Conservation (phyloP, 805 yeast genomes). For the Starmerella stigmatis region DNA sequence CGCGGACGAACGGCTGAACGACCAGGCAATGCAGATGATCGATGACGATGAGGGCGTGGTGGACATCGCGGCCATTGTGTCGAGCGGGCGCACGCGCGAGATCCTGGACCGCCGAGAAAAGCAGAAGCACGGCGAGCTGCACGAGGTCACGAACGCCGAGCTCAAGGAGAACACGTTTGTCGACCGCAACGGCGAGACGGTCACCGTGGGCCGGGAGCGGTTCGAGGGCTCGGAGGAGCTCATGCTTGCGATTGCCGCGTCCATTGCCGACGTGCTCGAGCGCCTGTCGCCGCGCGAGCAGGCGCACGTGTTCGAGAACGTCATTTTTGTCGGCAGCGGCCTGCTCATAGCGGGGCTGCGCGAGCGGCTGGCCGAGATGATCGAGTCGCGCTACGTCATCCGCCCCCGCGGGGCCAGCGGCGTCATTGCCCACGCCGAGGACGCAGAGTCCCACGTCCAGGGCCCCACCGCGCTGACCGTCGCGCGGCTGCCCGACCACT, state of each 20-base stretch:
- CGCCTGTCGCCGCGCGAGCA: slow-evolving; percentile 58
- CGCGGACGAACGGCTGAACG: slow-evolving; percentile 42
- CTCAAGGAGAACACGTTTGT: slow-evolving; percentile 60
- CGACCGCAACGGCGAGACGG: slow-evolving; percentile 45
- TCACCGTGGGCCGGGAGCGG: slow-evolving; percentile 80
- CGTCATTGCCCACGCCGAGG: slow-evolving; percentile 20
- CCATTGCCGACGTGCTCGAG: slow-evolving; percentile 44
- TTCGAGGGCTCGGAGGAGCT: slow-evolving; percentile 67
- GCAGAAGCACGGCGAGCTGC: slow-evolving; percentile 33
- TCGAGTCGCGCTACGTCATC: slow-evolving; percentile 48
- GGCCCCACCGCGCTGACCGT: slow-evolving; percentile 67
- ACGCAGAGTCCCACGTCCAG: slow-evolving; percentile 38
- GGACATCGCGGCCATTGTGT: slow-evolving; percentile 82
- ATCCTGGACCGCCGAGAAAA: slow-evolving; percentile 54
- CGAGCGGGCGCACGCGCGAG: slow-evolving; percentile 65
- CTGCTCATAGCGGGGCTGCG: slow-evolving; percentile 63
- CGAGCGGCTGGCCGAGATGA: slow-evolving; percentile 51
- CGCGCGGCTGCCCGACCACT: slow-evolving; percentile 76
- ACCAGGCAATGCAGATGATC: slow-evolving; percentile 23
- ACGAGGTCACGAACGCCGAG: slow-evolving; percentile 47
- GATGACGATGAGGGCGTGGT: slow-evolving; percentile 59
- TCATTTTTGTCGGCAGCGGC: slow-evolving; percentile 72
- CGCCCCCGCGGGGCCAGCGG: slow-evolving; percentile 22
- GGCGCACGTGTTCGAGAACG: slow-evolving; percentile 75
- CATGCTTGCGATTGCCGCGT: slow-evolving; percentile 43